phyloP scores from a whole-genome alignment of 129 eudicot genomes.

The Centaurea solstitialis region DNA sequence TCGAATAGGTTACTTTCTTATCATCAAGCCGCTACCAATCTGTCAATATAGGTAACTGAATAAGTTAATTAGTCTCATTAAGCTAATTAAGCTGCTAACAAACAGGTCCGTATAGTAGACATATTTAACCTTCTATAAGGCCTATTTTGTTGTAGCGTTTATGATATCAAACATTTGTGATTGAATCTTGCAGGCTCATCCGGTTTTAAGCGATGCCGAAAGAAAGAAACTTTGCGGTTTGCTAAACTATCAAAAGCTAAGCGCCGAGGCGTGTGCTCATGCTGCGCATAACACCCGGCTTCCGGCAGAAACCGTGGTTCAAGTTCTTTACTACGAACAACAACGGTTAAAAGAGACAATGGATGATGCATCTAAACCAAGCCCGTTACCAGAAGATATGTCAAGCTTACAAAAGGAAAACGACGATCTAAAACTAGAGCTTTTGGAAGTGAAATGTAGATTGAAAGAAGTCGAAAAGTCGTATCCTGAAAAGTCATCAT shows the following conservation, averaged over 20 bases:
- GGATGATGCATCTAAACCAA: slow-evolving; percentile 32
- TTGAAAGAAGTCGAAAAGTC: slow-evolving; percentile 52
- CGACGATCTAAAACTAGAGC: slow-evolving; percentile 78
- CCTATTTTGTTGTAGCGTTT: not conserved
- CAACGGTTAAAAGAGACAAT: slow-evolving; percentile 60
- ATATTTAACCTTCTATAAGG: not conserved
- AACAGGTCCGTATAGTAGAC: not conserved
- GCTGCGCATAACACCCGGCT: slow-evolving; percentile 87
- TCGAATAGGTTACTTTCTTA: no score
- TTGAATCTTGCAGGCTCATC: slow-evolving; percentile 74
- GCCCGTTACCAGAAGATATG: slow-evolving; percentile 38
- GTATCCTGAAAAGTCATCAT: slow-evolving; percentile 44
- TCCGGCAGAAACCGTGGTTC: slow-evolving; percentile 76
- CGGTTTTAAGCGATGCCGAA: slow-evolving; percentile 61
- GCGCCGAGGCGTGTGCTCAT: slow-evolving; percentile 79
- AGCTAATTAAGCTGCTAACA: no score
- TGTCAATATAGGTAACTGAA: no score
- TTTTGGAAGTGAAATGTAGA: slow-evolving; percentile 63
- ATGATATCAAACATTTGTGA: not conserved
- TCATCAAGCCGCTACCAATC: no score
- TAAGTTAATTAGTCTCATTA: no score
- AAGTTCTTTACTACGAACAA: slow-evolving; percentile 89
- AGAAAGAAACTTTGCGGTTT: slow-evolving; percentile 79
- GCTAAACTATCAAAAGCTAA: slow-evolving; percentile 84
- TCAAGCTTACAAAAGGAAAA: slow-evolving; percentile 61